Percentiles rank a stretch among this genome's conserved stretches.
Conservation (phyloP, 1,284 basidiomycete species). For the Fomes fomentarius region DNA sequence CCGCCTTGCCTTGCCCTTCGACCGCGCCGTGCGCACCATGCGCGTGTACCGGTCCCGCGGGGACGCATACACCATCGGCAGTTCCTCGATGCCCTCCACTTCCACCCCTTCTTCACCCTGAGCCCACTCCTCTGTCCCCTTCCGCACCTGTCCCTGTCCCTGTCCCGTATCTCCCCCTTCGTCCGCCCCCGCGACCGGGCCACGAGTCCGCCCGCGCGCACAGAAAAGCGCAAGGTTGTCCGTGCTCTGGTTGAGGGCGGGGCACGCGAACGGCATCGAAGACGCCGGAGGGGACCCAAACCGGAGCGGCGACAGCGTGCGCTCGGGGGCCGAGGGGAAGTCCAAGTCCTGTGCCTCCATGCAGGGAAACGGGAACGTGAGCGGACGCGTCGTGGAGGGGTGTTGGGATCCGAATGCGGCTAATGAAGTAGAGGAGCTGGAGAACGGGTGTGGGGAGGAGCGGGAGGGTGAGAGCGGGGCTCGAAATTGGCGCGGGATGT, state of each 20-base stretch:
- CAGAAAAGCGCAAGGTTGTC: too few relatives aligned
- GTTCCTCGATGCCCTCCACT: too few relatives aligned
- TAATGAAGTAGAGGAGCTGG: neutral
- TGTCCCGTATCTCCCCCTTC: neutral
- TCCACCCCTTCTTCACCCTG: too few relatives aligned
- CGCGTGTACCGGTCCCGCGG: constrained; percentile 11
- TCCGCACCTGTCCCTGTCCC: neutral
- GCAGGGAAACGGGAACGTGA: too few relatives aligned
- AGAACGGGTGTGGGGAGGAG: neutral
- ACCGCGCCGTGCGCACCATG: constrained; percentile 17
- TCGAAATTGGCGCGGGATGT: too few relatives aligned
- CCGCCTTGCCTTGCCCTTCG: constrained; percentile 1
- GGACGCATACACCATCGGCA: neutral
- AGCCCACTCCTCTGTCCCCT: too few relatives aligned
- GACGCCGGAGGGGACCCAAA: constrained; percentile 7
- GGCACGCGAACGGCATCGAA: neutral
- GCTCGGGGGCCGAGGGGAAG: constrained; percentile 11
- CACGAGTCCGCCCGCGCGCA: too few relatives aligned
- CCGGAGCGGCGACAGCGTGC: constrained; percentile 14
- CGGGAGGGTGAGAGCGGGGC: neutral
- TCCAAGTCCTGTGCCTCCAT: too few relatives aligned
- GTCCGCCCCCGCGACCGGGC: neutral
- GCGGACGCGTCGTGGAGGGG: too few relatives aligned
- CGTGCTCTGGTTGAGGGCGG: too few relatives aligned
- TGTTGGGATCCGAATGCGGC: neutral